Evolutionary conservation across 352 stramenopile species (phyloP).

Genomic region (Pythium inflatum): DNA sequence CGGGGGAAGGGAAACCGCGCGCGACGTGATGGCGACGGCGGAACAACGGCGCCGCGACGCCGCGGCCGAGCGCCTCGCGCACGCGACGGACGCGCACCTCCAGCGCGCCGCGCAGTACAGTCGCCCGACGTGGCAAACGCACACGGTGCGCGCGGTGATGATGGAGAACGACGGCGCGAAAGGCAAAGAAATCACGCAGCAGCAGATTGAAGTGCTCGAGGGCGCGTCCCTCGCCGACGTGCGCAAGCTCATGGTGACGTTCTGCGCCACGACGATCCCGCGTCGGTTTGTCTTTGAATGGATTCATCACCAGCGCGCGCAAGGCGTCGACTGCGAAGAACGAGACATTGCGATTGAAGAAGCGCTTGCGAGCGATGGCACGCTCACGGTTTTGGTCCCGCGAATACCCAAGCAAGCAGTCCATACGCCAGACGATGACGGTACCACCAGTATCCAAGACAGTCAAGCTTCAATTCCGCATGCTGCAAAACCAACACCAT

Average conservation of each 20-base stretch:
- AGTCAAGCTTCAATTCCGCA: too few species aligned
- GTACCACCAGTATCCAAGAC: neutral
- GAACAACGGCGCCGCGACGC: neutral
- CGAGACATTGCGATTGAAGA: slow-evolving; percentile 14
- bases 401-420: neutral
- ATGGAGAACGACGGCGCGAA: slow-evolving; percentile 14
- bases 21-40: slow-evolving; percentile 5
- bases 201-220: slow-evolving; percentile 34
- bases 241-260: slow-evolving; percentile 36
- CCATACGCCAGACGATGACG: too few species aligned
- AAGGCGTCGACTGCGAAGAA: slow-evolving; percentile 12
- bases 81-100: slow-evolving; percentile 29
- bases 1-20: neutral
- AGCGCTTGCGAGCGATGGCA: slow-evolving; percentile 15
- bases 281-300: slow-evolving; percentile 30
- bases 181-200: slow-evolving; percentile 5
- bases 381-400: slow-evolving; percentile 9
- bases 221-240: slow-evolving; percentile 34
- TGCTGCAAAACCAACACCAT: neutral
- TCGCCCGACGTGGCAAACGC: slow-evolving; percentile 26
- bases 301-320: neutral
- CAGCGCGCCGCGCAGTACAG: slow-evolving; percentile 28
- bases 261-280: slow-evolving; percentile 30
- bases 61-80: slow-evolving; percentile 20
- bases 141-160: neutral